A percentile compares a stretch with the other conserved stretches of the same genome.
These are phyloP conservation scores for Megacollybia marginata DNA, from an alignment of 768 basidiomycete species.

Conservation along the genomic window DNA sequence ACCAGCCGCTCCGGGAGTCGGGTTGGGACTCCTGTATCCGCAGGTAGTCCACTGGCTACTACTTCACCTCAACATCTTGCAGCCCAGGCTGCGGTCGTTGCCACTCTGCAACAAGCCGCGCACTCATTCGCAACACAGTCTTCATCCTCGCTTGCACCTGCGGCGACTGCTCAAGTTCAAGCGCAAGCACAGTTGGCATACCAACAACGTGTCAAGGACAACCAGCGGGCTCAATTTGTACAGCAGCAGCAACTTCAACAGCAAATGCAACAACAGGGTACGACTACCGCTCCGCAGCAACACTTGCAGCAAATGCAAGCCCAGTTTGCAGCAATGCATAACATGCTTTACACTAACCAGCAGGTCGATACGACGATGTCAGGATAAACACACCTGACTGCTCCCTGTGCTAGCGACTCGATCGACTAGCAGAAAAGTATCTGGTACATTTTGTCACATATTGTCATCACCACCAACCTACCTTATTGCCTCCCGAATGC, in stretches of 20 bases:
- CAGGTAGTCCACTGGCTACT: no score
- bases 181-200: conserved; percentile 3
- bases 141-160: neutral
- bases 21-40: neutral
- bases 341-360: neutral
- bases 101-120: neutral
- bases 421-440: no score
- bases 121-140: neutral
- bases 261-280: conserved; percentile 9
- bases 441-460: no score
- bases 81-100: neutral
- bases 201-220: conserved; percentile 14
- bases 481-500: no score
- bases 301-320: conserved; percentile 21
- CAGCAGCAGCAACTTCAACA: conserved; percentile 25
- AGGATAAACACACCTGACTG: neutral
- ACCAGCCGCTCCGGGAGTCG: conserved; percentile 6
- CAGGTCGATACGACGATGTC: neutral
- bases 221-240: conserved; percentile 18
- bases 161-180: neutral
- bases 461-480: no score
- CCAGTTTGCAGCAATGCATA: conserved; percentile 4
- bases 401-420: no score
- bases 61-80: neutral
- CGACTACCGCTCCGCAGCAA: conserved; percentile 20